Evolutionary conservation across 495 filamentous ascomycete genomes (phyloP).

Genomic region (Hamigera avellanea): DNA sequence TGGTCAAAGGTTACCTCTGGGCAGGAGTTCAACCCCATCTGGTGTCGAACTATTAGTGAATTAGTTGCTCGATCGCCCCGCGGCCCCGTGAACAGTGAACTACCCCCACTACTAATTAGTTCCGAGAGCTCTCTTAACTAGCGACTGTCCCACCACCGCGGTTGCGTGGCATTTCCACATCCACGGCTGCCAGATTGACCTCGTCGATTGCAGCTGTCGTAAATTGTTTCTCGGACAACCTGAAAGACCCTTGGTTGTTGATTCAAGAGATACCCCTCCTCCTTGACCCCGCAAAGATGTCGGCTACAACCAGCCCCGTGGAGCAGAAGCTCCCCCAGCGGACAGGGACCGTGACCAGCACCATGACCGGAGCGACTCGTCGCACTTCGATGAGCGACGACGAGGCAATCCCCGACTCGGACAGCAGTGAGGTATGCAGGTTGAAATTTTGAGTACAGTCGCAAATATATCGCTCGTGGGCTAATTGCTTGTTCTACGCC

Average conservation of each 20-base stretch:
- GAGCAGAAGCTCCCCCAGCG: conserved; percentile 41
- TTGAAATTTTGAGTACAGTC: not conserved
- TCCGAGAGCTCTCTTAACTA: too few species aligned
- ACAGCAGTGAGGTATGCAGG: conserved; percentile 56
- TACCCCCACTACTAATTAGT: too few species aligned
- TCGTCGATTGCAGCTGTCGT: not conserved
- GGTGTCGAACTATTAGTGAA: too few species aligned
- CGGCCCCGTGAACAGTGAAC: too few species aligned
- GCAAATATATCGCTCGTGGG: not conserved
- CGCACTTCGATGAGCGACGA: conserved; percentile 36
- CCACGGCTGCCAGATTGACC: conserved; percentile 6
- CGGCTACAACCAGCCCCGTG: conserved; percentile 23
- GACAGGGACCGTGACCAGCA: conserved; percentile 40
- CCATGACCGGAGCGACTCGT: conserved; percentile 32
- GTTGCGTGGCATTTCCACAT: not conserved
- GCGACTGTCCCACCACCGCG: not conserved
- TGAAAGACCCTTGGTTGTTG: too few species aligned
- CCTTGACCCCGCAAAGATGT: conserved; percentile 12
- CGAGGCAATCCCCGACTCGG: conserved; percentile 63
- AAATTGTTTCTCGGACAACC: too few species aligned
- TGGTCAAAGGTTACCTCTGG: too few species aligned
- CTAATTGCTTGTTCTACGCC: conserved; percentile 4
- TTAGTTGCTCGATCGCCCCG: too few species aligned
- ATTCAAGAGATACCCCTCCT: too few species aligned
- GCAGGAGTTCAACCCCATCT: too few species aligned